Base-by-base conservation (phyloP, 192 early-diverging fungal species). In the Borealophlyctis nickersoniae region DNA sequence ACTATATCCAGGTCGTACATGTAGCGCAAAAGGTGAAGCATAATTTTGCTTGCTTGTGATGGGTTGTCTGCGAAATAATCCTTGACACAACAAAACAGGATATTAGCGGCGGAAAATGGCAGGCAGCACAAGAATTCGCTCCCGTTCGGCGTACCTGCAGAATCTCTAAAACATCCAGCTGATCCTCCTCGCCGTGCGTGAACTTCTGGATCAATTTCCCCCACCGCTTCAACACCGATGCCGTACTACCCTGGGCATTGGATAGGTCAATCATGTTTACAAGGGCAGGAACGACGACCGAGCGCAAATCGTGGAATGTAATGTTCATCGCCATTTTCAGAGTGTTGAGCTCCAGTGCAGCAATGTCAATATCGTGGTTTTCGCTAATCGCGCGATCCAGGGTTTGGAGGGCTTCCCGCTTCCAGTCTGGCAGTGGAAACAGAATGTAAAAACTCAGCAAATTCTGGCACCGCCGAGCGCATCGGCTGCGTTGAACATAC, bases 321-420 rank as follows among this genome's bases (percentile, higher is more conserved):
- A 88, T 86, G 73, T 96, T 89, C 57, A 85, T 86, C 23, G 92
- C 86, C 86, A 97, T 87, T 48, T 92, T 90, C 52, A 94, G 75
- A 3, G 88, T 88, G 56, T 90, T 94, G 16, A 97, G 76, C 77
- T 98, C 95, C 11, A 95, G 72, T 4, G 80, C 80, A 9, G 92
- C 83, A 59, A 85, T 86, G 26, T 90, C 88, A 14, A 90, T 77
- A 4, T 74, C 65, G 68, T 93, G 91, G 49, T 81, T 74, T 53
- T 94, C 92, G 23, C 74, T 78, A 61, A 95, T 85, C 5, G 93
- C 91, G 13, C 93, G 82, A 32, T 90, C 86, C 50, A 96, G 74
- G 0, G 92, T 94, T 51, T 77, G 79, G 1, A 75, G 62, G 28
- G 91, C 81, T 78, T 89, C 93, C 26, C 79, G 76, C 54, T 87